phyloP scores from a whole-genome alignment of 2,329 filamentous ascomycete genomes.

The Penicillium palitans region DNA sequence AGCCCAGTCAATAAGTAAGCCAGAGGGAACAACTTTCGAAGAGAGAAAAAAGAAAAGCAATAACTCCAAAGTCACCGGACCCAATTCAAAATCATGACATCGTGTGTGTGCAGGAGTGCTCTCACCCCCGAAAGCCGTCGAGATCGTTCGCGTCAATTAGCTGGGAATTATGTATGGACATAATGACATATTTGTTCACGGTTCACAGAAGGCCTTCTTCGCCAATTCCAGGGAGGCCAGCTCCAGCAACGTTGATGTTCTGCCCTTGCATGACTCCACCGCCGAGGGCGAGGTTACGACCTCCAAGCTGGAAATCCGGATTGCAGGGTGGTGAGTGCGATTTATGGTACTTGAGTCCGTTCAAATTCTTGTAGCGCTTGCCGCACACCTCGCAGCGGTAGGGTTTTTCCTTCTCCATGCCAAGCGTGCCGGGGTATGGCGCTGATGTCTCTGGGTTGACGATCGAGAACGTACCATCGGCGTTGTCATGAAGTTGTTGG shows the following conservation, averaged over 20 bases:
- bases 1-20: background rate
- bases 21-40: slow-evolving; percentile 12
- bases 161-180: slow-evolving; percentile 27
- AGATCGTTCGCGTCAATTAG: slow-evolving; percentile 33
- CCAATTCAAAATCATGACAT: slow-evolving; percentile 28
- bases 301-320: slow-evolving; percentile 67
- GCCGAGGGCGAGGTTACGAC: slow-evolving; percentile 40
- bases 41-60: slow-evolving; percentile 15
- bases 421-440: slow-evolving; percentile 90
- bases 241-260: slow-evolving; percentile 50
- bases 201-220: slow-evolving; percentile 44
- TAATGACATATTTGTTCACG: slow-evolving; percentile 17
- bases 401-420: slow-evolving; percentile 99
- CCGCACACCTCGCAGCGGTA: slow-evolving; percentile 96
- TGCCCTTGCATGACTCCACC: slow-evolving; percentile 49
- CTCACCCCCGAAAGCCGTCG: slow-evolving; percentile 24
- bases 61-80: slow-evolving; percentile 26
- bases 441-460: slow-evolving; percentile 93
- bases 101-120: slow-evolving; percentile 23
- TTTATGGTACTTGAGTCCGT: slow-evolving; percentile 94
- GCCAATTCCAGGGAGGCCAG: slow-evolving; percentile 49
- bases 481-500: slow-evolving; percentile 93
- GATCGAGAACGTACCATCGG: slow-evolving; percentile 95
- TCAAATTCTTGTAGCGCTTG: slow-evolving; percentile 98
- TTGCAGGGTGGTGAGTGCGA: slow-evolving; percentile 87